Conservation (phyloP, 306 rosid species). For the Gynostemma pentaphyllum region DNA sequence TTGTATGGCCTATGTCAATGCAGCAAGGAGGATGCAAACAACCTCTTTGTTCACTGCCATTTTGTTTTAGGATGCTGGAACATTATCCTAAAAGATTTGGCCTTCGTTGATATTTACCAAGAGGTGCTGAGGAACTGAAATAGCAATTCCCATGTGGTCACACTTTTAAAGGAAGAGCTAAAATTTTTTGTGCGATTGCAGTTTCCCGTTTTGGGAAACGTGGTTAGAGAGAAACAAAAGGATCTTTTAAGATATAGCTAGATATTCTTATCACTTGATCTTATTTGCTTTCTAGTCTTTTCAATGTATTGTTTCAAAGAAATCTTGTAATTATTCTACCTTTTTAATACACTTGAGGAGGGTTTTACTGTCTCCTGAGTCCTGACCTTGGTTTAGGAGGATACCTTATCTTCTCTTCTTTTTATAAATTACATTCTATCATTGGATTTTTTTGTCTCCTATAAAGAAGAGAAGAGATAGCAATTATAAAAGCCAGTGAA, state of each 20-base stretch:
- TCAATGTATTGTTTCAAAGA: not conserved
- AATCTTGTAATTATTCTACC: not conserved
- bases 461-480: too few relatives aligned
- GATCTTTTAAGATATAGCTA: not conserved
- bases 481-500: too few relatives aligned
- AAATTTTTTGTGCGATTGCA: not conserved
- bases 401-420: too few relatives aligned
- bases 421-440: too few relatives aligned
- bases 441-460: too few relatives aligned
- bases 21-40: not conserved
- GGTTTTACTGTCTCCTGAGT: too few relatives aligned
- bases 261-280: not conserved
- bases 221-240: not conserved
- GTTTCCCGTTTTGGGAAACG: not conserved
- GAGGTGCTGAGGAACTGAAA: not conserved
- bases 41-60: not conserved
- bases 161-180: not conserved
- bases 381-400: too few relatives aligned
- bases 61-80: not conserved
- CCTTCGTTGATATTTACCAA: not conserved
- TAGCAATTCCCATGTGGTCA: not conserved
- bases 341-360: not conserved
- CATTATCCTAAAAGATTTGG: not conserved
- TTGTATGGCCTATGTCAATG: not conserved
- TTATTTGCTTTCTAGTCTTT: not conserved